Evolutionary conservation across 805 yeast species (phyloP).

Genomic region (Tetrapisispora nanseiensis): DNA sequence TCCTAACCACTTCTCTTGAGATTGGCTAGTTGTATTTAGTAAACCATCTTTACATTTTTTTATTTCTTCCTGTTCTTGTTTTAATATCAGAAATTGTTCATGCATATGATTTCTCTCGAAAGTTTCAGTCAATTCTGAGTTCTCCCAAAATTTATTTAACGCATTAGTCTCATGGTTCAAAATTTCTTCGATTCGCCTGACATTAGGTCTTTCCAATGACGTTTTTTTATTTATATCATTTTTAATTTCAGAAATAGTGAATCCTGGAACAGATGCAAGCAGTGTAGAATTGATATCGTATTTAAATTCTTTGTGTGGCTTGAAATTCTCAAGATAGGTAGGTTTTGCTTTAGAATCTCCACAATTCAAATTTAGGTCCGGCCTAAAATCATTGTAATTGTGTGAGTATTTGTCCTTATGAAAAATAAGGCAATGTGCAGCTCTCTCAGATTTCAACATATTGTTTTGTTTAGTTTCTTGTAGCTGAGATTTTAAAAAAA

Average conservation of each 20-base stretch:
- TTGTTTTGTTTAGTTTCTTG: constrained; percentile 16
- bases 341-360: constrained; percentile 11
- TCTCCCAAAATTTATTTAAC: constrained; percentile 15
- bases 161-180: constrained; percentile 13
- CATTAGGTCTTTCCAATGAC: constrained; percentile 11
- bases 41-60: constrained; percentile 5
- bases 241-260: constrained; percentile 9
- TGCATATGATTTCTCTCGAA: constrained; percentile 16
- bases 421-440: constrained; percentile 25
- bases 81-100: constrained; percentile 14
- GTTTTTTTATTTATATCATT: neutral
- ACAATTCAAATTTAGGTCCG: constrained; percentile 21
- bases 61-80: constrained; percentile 7
- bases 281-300: neutral
- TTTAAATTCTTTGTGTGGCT: neutral
- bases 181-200: constrained; percentile 14
- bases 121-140: constrained; percentile 11
- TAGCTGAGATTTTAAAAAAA: constrained; percentile 15
- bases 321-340: neutral
- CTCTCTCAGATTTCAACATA: constrained; percentile 17
- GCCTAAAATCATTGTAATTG: constrained; percentile 13
- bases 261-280: constrained; percentile 10
- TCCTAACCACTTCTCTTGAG: neutral
- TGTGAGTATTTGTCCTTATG: constrained; percentile 14
- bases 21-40: neutral